These are phyloP conservation scores for Alloteropsis angusta DNA, from an alignment of 202 grass and related monocot species.

Conservation along the genomic window DNA sequence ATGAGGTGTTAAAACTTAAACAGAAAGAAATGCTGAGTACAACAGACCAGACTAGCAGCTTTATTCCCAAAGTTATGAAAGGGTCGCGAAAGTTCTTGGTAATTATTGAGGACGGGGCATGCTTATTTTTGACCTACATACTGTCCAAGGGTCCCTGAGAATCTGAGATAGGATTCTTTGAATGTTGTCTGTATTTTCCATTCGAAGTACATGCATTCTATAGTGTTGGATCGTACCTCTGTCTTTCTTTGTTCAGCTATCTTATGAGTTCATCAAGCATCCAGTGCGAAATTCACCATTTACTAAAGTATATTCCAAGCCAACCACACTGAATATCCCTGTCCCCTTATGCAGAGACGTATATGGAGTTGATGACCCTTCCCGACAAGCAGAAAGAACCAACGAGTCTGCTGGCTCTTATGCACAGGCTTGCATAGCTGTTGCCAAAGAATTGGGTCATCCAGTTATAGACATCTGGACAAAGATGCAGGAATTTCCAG, in stretches of 20 bases:
- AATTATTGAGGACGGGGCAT: background rate
- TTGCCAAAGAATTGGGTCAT: conserved; percentile 60
- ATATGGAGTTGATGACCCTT: conserved; percentile 38
- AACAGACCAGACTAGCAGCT: background rate
- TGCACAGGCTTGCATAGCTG: conserved; percentile 58
- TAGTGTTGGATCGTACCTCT: background rate
- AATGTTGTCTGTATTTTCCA: background rate
- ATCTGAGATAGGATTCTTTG: background rate
- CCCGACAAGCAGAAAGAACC: conserved; percentile 63
- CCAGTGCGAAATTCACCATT: background rate
- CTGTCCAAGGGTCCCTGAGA: background rate
- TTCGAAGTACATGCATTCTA: background rate
- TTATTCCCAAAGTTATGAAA: background rate
- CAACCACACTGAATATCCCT: background rate
- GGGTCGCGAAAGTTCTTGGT: background rate
- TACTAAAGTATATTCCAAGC: background rate
- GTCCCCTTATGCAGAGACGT: conserved; percentile 32
- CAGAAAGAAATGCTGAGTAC: background rate
- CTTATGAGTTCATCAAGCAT: background rate
- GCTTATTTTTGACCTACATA: background rate
- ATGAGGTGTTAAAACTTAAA: background rate
- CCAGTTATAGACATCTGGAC: conserved; percentile 87
- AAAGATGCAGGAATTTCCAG: conserved; percentile 53
- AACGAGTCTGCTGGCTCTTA: conserved; percentile 78
- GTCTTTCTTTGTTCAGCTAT: background rate